Conservation (phyloP, 2,329 filamentous ascomycete genomes). For the Aspergillus piperis region DNA sequence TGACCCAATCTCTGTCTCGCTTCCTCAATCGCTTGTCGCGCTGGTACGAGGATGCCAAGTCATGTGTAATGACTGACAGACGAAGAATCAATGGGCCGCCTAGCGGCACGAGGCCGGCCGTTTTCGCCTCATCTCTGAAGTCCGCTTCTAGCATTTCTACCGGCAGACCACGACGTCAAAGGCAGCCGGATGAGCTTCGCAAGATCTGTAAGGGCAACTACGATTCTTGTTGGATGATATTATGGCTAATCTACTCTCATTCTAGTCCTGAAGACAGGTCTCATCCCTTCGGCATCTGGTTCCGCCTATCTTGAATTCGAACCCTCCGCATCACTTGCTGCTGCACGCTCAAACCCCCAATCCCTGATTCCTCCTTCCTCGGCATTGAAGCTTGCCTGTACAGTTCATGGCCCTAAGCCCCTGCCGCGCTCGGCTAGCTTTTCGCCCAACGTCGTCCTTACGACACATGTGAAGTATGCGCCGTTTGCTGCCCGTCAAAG, state of each 20-base stretch:
- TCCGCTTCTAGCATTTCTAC: constrained; percentile 51
- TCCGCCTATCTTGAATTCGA: constrained; percentile 69
- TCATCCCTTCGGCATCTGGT: constrained; percentile 90
- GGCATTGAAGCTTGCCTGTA: constrained; percentile 87
- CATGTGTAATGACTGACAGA: constrained; percentile 70
- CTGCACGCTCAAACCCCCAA: constrained; percentile 46
- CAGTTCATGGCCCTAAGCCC: constrained; percentile 88
- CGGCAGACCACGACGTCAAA: constrained; percentile 56
- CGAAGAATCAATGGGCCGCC: constrained; percentile 86
- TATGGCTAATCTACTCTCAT: constrained; percentile 22
- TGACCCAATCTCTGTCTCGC: constrained; percentile 7
- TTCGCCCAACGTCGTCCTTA: constrained; percentile 86
- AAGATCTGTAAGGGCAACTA: constrained; percentile 71
- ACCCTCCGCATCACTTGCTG: constrained; percentile 48
- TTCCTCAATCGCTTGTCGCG: constrained; percentile 10
- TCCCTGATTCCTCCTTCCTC: constrained; percentile 58
- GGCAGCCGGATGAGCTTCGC: constrained; percentile 70
- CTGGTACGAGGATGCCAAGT: constrained; percentile 16
- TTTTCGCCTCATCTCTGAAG: constrained; percentile 58
- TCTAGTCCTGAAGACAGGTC: constrained; percentile 81
- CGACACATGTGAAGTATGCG: constrained; percentile 93
- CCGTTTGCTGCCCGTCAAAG: constrained; percentile 85
- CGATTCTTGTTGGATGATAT: not conserved
- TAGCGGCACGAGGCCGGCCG: constrained; percentile 72
- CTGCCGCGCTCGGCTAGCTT: constrained; percentile 88